Base-by-base conservation (phyloP, 2,329 filamentous ascomycete genomes). In the Byssochlamys sp. region DNA sequence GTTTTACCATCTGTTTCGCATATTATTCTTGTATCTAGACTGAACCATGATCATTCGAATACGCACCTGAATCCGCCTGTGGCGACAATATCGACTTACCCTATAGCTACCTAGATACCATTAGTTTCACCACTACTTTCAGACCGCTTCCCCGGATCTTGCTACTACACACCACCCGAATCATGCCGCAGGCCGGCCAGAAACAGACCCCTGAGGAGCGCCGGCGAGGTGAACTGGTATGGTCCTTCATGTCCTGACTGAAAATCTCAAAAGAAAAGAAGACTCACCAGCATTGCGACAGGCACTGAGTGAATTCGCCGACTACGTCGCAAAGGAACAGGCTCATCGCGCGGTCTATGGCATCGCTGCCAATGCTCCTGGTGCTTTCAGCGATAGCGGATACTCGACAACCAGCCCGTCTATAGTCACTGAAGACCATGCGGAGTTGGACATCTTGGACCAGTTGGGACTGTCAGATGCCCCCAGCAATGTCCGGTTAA, bases 291-390 rank as follows among this genome's bases (percentile, higher is more conserved):
- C 45, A 14, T 26, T 53, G 26, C 33, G 29, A 33, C 57, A 86
- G 83, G 91, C 92, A 11, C 81, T 99, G 57, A 94, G 89, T 77
- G 94, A 97, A 67, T 99, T 99, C 71, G 91, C 91, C 73, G 94
- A 99, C 68, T 97, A 96, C 68, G 94, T 96, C 63, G 91, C 97
- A 73, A 88, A 91, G 71, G 91, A 97, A 72, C 94, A 97, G 73
- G 85, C 86, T 26, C 71, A 68, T 27, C 73, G 74, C 49, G 67
- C 70, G 12, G 64, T 62, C 52, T 75, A 74, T 49, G 71, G 73
- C 48, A 70, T 72, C 48, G 67, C 71, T 57, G 63, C 71, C 29
- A 61, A 56, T 35, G 62, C 63, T 14, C 67, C 70, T 11, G 62
- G 70, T 9, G 66, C 71, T 11, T 70, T 73, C 10, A 74, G 71